phyloP scores from a whole-genome alignment of 352 stramenopile genomes.

The Blastocystis hominis region DNA sequence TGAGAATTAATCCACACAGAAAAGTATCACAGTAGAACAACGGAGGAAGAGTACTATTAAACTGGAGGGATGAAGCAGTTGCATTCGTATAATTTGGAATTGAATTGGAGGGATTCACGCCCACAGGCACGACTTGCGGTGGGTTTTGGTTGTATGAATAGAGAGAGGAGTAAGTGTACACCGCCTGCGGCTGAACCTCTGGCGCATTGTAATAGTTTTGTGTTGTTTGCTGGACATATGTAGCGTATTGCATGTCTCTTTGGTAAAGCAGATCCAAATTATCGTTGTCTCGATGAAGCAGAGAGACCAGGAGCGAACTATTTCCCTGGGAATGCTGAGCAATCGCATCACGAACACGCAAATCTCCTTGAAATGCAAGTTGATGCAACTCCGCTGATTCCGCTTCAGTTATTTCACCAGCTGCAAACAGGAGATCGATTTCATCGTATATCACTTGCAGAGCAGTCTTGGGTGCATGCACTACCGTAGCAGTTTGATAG shows the following conservation, averaged over 20 bases:
- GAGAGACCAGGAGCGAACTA: neutral
- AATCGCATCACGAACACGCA: neutral
- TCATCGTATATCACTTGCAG: neutral
- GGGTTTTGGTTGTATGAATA: neutral
- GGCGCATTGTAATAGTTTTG: neutral
- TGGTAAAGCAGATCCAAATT: neutral
- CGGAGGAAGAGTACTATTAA: neutral
- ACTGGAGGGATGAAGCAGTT: neutral
- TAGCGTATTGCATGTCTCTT: neutral
- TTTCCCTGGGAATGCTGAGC: conserved; percentile 21
- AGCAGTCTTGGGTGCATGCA: neutral
- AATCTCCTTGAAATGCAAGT: neutral
- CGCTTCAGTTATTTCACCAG: conserved; percentile 27
- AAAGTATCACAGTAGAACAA: conserved; percentile 29
- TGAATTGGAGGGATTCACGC: neutral
- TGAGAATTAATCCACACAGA: conserved; percentile 22
- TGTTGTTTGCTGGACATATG: neutral
- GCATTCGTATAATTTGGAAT: neutral
- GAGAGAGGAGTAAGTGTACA: neutral
- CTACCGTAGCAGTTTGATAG: neutral
- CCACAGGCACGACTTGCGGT: neutral
- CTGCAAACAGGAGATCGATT: neutral
- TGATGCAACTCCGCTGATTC: neutral
- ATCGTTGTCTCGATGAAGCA: neutral
- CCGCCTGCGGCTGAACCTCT: neutral